Conservation (phyloP, 305 asterid genomes). For the Caryopteris hybrid region DNA sequence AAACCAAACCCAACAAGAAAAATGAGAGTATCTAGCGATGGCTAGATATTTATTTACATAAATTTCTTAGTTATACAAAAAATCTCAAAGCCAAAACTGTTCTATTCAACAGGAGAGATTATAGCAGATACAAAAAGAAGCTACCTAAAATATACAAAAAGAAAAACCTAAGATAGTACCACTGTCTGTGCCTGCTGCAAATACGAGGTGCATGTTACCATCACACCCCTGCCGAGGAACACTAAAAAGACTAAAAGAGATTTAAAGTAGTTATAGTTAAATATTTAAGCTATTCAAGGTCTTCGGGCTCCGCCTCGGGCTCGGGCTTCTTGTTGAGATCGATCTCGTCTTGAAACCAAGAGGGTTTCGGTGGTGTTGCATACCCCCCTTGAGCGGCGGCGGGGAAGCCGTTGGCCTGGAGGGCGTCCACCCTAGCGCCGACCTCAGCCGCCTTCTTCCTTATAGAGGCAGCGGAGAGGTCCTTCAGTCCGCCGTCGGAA, state of each 20-base stretch:
- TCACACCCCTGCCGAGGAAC: constrained; percentile 3
- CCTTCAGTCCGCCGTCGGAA: constrained; percentile 30
- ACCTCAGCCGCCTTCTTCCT: constrained; percentile 76
- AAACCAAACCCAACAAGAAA: no score
- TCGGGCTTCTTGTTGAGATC: constrained; percentile 45
- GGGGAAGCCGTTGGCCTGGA: constrained; percentile 29
- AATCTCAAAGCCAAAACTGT: constrained; percentile 23
- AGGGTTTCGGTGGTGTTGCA: constrained; percentile 26
- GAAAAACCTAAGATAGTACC: neutral
- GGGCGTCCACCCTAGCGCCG: constrained; percentile 77
- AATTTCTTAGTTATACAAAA: neutral
- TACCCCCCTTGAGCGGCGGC: neutral
- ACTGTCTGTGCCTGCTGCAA: neutral
- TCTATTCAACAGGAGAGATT: constrained; percentile 3
- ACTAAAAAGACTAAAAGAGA: neutral
- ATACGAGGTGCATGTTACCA: constrained; percentile 30
- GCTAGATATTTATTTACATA: constrained; percentile 26
- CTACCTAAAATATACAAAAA: constrained; percentile 1
- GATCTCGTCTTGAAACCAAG: constrained; percentile 44
- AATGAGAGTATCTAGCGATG: no score
- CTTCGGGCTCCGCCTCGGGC: constrained; percentile 26
- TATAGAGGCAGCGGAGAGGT: constrained; percentile 67
- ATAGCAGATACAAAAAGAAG: neutral
- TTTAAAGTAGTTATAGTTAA: neutral
- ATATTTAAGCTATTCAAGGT: neutral